Conservation (phyloP, 768 basidiomycete species). For the Asterophora parasitica region DNA sequence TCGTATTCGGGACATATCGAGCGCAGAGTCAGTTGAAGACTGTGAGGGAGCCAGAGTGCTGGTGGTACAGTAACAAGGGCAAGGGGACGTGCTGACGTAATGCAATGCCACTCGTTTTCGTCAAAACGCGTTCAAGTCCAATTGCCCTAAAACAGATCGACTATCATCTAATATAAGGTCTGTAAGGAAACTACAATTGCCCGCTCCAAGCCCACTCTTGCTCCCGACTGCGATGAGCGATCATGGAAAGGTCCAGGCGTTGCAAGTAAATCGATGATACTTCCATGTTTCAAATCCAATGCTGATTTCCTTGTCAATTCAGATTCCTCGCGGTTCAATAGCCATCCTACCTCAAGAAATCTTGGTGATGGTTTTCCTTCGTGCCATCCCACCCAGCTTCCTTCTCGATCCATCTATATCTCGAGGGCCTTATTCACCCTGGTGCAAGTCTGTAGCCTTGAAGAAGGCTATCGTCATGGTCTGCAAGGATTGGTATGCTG, state of each 20-base stretch:
- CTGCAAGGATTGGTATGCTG: conserved; percentile 22
- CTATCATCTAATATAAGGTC: too few relatives aligned
- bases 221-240: too few relatives aligned
- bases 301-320: too few relatives aligned
- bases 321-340: too few relatives aligned
- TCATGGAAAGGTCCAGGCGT: too few relatives aligned
- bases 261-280: too few relatives aligned
- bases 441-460: conserved; percentile 17
- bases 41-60: conserved; percentile 18
- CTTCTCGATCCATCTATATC: conserved; percentile 15
- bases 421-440: conserved; percentile 17
- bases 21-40: conserved; percentile 15
- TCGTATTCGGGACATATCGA: conserved; percentile 72
- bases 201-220: too few relatives aligned
- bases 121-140: too few relatives aligned
- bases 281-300: too few relatives aligned
- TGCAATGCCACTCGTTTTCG: too few relatives aligned
- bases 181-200: too few relatives aligned
- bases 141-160: too few relatives aligned
- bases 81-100: conserved; percentile 6
- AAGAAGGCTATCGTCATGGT: conserved; percentile 20
- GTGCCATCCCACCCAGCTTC: conserved; percentile 19
- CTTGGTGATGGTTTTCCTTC: conserved; percentile 19
- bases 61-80: neutral
- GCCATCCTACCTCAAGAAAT: conserved; percentile 24